These are phyloP conservation scores for Umbelopsis sp. DNA, from an alignment of 371 early-diverging fungal genomes.

Conservation along the genomic window DNA sequence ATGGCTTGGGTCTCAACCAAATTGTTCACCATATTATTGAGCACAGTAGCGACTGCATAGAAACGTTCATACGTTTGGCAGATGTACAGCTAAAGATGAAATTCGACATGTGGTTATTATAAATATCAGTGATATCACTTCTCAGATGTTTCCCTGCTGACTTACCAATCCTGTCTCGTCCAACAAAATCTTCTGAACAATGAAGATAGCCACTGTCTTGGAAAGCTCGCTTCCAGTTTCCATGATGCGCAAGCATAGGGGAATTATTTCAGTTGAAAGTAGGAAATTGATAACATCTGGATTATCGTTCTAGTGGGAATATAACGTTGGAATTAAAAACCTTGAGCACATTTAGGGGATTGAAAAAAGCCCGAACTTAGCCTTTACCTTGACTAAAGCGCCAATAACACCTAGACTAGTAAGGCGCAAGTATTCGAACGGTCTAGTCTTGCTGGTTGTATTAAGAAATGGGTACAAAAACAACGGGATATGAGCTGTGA, in stretches of 20 bases:
- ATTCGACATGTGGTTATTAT: neutral
- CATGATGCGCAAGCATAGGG: slow-evolving; percentile 97
- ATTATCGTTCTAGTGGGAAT: slow-evolving; percentile 77
- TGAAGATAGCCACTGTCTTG: slow-evolving; percentile 98
- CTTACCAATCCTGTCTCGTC: slow-evolving; percentile 91
- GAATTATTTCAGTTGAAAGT: slow-evolving; percentile 97
- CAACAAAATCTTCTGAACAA: slow-evolving; percentile 95
- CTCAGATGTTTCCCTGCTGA: no score
- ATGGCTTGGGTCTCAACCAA: slow-evolving; percentile 85
- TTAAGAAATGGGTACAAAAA: slow-evolving; percentile 98
- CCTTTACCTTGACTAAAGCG: slow-evolving; percentile 88
- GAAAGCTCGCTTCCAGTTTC: slow-evolving; percentile 96
- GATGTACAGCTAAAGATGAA: slow-evolving; percentile 70
- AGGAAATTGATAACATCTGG: slow-evolving; percentile 94
- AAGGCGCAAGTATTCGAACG: slow-evolving; percentile 93
- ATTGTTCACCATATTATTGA: slow-evolving; percentile 94
- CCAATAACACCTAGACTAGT: slow-evolving; percentile 96
- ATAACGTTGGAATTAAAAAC: neutral
- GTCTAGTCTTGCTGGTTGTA: slow-evolving; percentile 92
- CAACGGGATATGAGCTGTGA: slow-evolving; percentile 90
- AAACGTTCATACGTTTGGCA: slow-evolving; percentile 98
- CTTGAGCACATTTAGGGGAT: neutral
- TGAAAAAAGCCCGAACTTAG: neutral
- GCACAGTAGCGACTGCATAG: slow-evolving; percentile 94
- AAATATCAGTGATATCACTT: no score